Conservation (phyloP, 805 yeast species). For the Blastobotrys peoriensis region DNA sequence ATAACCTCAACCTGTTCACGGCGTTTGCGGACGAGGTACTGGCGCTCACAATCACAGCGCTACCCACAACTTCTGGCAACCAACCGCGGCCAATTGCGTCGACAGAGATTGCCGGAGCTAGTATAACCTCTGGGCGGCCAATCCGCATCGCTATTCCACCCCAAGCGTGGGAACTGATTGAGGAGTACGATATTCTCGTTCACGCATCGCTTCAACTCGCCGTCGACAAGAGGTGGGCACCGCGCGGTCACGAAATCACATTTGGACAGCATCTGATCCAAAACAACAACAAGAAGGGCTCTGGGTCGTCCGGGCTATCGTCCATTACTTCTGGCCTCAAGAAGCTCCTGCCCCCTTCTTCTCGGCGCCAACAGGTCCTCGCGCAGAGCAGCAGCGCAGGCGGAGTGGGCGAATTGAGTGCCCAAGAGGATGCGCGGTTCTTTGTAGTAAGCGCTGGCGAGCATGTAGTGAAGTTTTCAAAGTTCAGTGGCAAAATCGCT, state of each 20-base stretch:
- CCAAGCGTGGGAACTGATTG: neutral
- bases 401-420: neutral
- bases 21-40: conserved; percentile 4
- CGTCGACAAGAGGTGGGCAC: neutral
- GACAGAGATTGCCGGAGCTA: neutral
- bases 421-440: neutral
- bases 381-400: neutral
- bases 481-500: neutral
- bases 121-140: neutral
- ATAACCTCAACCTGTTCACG: conserved; percentile 9
- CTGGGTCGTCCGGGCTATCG: neutral
- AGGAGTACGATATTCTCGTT: neutral
- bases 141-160: neutral
- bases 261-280: neutral
- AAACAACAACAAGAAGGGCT: neutral
- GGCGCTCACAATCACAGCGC: conserved; percentile 4
- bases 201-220: neutral
- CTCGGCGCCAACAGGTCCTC: neutral
- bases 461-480: neutral
- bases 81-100: neutral
- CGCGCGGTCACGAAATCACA: neutral
- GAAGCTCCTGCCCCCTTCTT: neutral
- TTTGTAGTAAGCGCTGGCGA: neutral
- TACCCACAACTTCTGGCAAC: neutral
- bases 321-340: neutral